Conservation (phyloP, 1,284 basidiomycete genomes). For the Gomphus bonarii region DNA sequence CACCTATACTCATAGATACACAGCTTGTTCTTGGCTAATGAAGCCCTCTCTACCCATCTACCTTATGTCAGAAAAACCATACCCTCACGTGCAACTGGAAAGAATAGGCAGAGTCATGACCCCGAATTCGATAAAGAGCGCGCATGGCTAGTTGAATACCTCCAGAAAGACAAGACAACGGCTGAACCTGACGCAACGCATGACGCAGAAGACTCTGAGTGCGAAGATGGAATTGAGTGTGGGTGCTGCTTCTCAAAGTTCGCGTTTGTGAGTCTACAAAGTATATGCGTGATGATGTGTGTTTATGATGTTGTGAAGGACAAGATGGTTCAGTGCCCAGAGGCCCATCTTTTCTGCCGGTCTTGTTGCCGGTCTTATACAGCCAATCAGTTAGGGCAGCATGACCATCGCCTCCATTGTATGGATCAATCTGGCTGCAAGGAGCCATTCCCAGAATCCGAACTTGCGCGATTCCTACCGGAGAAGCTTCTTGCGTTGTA, state of each 20-base stretch:
- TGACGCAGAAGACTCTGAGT: constrained; percentile 28
- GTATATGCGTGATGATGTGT: constrained; percentile 1
- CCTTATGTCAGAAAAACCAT: constrained; percentile 34
- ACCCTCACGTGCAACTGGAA: constrained; percentile 24
- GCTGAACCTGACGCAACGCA: constrained; percentile 18
- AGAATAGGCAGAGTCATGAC: constrained; percentile 33
- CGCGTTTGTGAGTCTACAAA: constrained; percentile 45
- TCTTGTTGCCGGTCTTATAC: constrained; percentile 45
- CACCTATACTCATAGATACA: constrained; percentile 5
- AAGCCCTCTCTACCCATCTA: constrained; percentile 10
- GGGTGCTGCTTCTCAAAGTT: constrained; percentile 73
- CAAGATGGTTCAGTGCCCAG: constrained; percentile 77
- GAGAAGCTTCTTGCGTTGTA: constrained; percentile 58
- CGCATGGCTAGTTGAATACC: constrained; percentile 31
- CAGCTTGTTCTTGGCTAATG: constrained; percentile 5
- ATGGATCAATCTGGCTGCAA: constrained; percentile 74
- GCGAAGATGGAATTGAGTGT: constrained; percentile 59
- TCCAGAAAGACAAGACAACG: constrained; percentile 23
- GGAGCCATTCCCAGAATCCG: constrained; percentile 53
- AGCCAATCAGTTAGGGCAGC: constrained; percentile 37
- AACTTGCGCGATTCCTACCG: constrained; percentile 53
- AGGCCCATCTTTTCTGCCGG: constrained; percentile 67
- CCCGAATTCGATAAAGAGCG: constrained; percentile 35
- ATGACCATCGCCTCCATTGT: constrained; percentile 50
- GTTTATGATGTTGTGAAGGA: constrained; percentile 32